These are phyloP conservation scores for Sarcomyxa edulis DNA, from an alignment of 768 basidiomycete genomes.

Conservation along the genomic window DNA sequence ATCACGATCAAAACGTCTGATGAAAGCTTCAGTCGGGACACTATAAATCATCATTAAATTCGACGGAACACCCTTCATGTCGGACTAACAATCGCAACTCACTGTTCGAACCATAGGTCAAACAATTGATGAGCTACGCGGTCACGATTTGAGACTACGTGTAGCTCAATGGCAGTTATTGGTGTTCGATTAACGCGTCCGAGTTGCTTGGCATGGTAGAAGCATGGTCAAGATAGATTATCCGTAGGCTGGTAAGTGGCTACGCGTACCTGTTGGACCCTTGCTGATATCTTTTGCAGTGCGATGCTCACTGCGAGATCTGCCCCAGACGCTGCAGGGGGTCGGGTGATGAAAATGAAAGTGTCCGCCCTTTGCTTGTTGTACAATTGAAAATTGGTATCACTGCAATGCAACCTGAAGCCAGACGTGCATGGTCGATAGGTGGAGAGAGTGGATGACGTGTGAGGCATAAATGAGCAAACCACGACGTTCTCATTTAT, in stretches of 20 bases:
- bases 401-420: conserved; percentile 51
- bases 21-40: conserved; percentile 39
- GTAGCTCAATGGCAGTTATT: conserved; percentile 51
- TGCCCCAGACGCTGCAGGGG: conserved; percentile 35
- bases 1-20: conserved; percentile 42
- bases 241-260: neutral
- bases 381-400: conserved; percentile 54
- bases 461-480: conserved; percentile 54
- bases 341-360: conserved; percentile 52
- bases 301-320: conserved; percentile 58
- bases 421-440: conserved; percentile 47
- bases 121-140: conserved; percentile 62
- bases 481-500: conserved; percentile 56
- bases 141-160: conserved; percentile 67
- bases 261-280: conserved; percentile 42
- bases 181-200: conserved; percentile 51
- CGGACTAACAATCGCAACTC: conserved; percentile 16
- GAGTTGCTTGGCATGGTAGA: conserved; percentile 43
- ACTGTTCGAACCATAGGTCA: conserved; percentile 67
- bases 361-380: conserved; percentile 47
- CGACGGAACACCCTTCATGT: neutral
- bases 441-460: conserved; percentile 39
- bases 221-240: neutral
- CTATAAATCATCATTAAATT: conserved; percentile 16
- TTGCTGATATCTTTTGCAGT: conserved; percentile 51